Conservation (phyloP, 148 eudicot genomes). For the Suaeda aralocaspica region DNA sequence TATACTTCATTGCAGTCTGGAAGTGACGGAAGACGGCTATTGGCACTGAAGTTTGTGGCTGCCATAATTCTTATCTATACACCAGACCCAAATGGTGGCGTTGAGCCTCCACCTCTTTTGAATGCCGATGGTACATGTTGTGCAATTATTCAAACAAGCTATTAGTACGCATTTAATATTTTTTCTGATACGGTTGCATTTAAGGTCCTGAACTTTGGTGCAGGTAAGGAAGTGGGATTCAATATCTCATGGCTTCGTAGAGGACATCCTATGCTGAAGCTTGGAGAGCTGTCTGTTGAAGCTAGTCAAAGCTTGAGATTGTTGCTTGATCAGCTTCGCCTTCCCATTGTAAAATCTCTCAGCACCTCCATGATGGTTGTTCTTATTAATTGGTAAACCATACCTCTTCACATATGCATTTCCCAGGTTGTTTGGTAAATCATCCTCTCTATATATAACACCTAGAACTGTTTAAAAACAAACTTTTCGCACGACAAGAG, state of each 20-base stretch:
- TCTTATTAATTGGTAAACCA: constrained; percentile 69
- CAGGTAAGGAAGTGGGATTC: constrained; percentile 55
- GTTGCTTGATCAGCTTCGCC: constrained; percentile 93
- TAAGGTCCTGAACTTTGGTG: constrained; percentile 6
- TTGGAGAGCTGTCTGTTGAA: constrained; percentile 81
- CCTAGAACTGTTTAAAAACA: too few relatives aligned
- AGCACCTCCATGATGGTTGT: constrained; percentile 70
- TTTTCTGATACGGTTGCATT: constrained; percentile 17
- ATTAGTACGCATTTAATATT: background rate
- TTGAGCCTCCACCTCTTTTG: constrained; percentile 59
- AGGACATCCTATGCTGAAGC: constrained; percentile 85
- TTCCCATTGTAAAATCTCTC: constrained; percentile 67
- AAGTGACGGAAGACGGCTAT: constrained; percentile 72
- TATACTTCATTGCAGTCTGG: constrained; percentile 45
- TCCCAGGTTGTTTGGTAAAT: background rate
- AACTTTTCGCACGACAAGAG: too few relatives aligned
- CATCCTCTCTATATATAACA: too few relatives aligned
- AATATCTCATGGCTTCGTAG: constrained; percentile 89
- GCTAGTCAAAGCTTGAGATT: constrained; percentile 75
- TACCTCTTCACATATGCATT: constrained; percentile 1
- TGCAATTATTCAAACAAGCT: constrained; percentile 11
- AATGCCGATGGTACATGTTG: constrained; percentile 64
- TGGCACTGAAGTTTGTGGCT: constrained; percentile 84
- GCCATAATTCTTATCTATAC: constrained; percentile 76
- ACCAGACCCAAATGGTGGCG: constrained; percentile 73